These are phyloP conservation scores for Deakozyma indianensis DNA, from an alignment of 805 yeast genomes.

Conservation along the genomic window DNA sequence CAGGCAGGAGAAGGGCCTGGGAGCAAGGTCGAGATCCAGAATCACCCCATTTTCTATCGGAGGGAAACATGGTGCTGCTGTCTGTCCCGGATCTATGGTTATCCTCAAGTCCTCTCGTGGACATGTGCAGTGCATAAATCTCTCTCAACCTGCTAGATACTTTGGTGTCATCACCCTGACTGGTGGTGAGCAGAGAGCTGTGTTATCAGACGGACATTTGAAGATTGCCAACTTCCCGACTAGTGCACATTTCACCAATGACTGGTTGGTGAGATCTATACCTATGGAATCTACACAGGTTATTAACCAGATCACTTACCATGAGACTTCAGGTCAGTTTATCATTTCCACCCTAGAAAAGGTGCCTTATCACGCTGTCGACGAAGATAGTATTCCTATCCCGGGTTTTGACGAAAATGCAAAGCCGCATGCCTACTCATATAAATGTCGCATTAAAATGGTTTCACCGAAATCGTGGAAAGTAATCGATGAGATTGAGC, in stretches of 20 bases:
- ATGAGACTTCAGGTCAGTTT: constrained; percentile 48
- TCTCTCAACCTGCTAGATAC: background rate
- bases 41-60: background rate
- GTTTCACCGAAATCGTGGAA: constrained; percentile 68
- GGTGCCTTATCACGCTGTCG: constrained; percentile 42
- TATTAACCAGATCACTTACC: constrained; percentile 40
- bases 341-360: constrained; percentile 46
- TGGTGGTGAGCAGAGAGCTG: background rate
- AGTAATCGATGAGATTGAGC: constrained; percentile 52
- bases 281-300: background rate
- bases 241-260: background rate
- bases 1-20: background rate
- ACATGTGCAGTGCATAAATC: background rate
- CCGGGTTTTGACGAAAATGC: constrained; percentile 38
- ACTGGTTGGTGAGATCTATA: background rate
- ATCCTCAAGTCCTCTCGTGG: background rate
- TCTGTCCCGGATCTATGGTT: background rate
- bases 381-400: constrained; percentile 56
- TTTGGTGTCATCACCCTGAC: background rate
- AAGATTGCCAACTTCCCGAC: background rate
- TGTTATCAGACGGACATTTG: background rate
- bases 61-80: background rate
- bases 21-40: background rate
- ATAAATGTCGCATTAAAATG: constrained; percentile 46
- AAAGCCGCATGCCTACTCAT: constrained; percentile 38